phyloP scores from a whole-genome alignment of 23 red algal genomes.

The Gracilaria domingensis region DNA sequence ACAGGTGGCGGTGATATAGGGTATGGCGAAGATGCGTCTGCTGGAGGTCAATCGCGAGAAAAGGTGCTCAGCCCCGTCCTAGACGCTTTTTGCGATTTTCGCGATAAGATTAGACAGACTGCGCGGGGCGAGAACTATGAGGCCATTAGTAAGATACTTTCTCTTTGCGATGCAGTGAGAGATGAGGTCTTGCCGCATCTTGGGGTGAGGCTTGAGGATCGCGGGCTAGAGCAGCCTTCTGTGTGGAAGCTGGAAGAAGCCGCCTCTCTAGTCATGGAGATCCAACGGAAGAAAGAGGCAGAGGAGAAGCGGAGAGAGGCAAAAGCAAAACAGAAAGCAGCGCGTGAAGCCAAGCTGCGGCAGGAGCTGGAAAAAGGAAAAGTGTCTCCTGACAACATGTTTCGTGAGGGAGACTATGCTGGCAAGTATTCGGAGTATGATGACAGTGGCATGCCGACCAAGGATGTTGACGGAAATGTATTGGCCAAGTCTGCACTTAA shows the following conservation, averaged over 20 bases:
- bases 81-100: slow-evolving; percentile 69
- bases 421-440: slow-evolving; percentile 81
- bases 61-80: slow-evolving; percentile 41
- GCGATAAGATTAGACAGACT: slow-evolving; percentile 50
- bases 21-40: slow-evolving; percentile 52
- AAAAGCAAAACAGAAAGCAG: slow-evolving; percentile 57
- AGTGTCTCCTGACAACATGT: slow-evolving; percentile 73
- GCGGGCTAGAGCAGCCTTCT: slow-evolving; percentile 43
- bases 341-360: slow-evolving; percentile 47
- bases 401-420: slow-evolving; percentile 72
- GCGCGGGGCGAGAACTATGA: slow-evolving; percentile 42
- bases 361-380: slow-evolving; percentile 79
- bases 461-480: slow-evolving; percentile 67
- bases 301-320: slow-evolving; percentile 64
- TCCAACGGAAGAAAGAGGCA: slow-evolving; percentile 61
- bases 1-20: slow-evolving; percentile 49
- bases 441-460: slow-evolving; percentile 87
- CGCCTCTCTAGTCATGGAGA: slow-evolving; percentile 66
- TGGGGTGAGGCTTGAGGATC: slow-evolving; percentile 95
- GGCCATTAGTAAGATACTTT: slow-evolving; percentile 61
- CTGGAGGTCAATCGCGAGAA: slow-evolving; percentile 58
- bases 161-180: slow-evolving; percentile 81
- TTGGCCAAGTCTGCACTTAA: slow-evolving; percentile 87
- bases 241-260: slow-evolving; percentile 91
- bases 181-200: slow-evolving; percentile 83